These are phyloP conservation scores for Elaeis guineensis DNA, from an alignment of 176 grass and related monocot genomes.

Conservation along the genomic window DNA sequence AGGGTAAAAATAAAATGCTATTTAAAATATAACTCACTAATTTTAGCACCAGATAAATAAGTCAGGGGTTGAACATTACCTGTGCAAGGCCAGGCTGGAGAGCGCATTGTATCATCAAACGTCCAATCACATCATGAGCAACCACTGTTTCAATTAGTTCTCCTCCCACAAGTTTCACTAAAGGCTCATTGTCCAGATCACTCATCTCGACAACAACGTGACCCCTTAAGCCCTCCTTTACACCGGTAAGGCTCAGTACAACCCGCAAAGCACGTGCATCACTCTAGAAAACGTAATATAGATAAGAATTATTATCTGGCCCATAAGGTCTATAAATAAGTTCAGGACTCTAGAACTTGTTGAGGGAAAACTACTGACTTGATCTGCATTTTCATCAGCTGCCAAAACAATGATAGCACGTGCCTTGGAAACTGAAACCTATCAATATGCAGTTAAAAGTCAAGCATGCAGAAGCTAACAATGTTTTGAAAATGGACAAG, in stretches of 20 bases:
- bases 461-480: constrained; percentile 11
- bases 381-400: constrained; percentile 96
- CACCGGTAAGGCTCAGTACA: constrained; percentile 85
- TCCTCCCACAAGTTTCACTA: constrained; percentile 94
- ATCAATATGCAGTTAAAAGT: constrained; percentile 11
- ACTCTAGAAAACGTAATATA: constrained; percentile 31
- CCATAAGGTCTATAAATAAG: too few species aligned
- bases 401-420: constrained; percentile 96
- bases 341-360: neutral
- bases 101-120: constrained; percentile 99
- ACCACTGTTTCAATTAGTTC: constrained; percentile 95
- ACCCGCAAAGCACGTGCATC: constrained; percentile 96
- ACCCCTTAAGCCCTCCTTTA: constrained; percentile 86
- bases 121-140: constrained; percentile 97
- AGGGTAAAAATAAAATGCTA: neutral
- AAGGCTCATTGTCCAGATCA: constrained; percentile 98
- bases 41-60: too few species aligned
- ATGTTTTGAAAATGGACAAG: too few species aligned
- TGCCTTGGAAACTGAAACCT: constrained; percentile 98
- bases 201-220: constrained; percentile 98
- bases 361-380: constrained; percentile 46
- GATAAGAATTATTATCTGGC: too few species aligned
- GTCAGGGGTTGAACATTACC: constrained; percentile 24
- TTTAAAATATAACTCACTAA: too few species aligned
- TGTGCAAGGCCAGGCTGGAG: constrained; percentile 96